Base-by-base conservation (phyloP, 1,284 basidiomycete genomes). In the Gomphus sp. region DNA sequence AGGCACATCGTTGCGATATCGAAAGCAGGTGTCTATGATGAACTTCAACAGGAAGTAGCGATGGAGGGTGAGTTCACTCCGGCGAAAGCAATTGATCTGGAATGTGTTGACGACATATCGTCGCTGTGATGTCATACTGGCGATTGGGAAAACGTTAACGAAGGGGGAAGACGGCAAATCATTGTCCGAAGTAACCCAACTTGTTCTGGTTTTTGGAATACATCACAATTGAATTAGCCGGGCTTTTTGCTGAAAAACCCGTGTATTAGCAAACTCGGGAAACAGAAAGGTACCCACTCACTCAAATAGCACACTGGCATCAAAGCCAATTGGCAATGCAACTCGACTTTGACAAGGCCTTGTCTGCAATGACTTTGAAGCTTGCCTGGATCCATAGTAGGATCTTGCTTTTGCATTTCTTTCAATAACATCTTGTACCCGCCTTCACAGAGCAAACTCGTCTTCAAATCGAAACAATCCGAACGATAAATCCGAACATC, bases 281-380 rank as follows among this genome's bases (percentile, higher is more conserved):
- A 8, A 9, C 14, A 22, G 6, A n/a, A n/a, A 14, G 43, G n/a
- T 2, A 14, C 3, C 9, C 18, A 59, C 58, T 1, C 5, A 59
- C 58, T 48, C 18, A 59, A 41, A 25, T 59, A 59, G 25, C 52
- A 53, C 12, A 59, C 58, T 9, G 58, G 58, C 58, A 59, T 59
- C 14, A 44, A 34, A 2, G 36, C 47, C 22, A 59, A 34, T 39
- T 59, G 58, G 28, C 58, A 59, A 22, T 36, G 31, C 18, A 59
- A 11, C 54, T 59, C 33, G n/a, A 55, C 52, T 33, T 34, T 54
- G 7, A 59, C 34, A 14, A 37, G 45, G 10, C 28, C 58, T 5
- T 49, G 48, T 18, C 22, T 45, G 45, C 58, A 59, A 25, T 18
- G 25, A 11, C n/a, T 54, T 11, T 48, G 41, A 14, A 59, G 51